Evolutionary conservation across 163 green algal species (phyloP).

Genomic region (Botryococcus braunii): DNA sequence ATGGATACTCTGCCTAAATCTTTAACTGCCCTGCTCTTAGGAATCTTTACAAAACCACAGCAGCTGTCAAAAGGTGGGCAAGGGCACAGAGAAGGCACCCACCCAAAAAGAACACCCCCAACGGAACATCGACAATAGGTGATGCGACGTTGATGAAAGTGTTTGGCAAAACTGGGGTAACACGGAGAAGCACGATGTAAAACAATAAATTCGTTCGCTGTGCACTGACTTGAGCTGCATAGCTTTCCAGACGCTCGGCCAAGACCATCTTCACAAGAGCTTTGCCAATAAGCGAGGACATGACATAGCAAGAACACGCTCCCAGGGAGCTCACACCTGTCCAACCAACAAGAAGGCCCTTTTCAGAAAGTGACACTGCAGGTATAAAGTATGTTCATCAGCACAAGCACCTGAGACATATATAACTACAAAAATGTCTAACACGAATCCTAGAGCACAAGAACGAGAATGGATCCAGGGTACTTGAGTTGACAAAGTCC

Average conservation of each 20-base stretch:
- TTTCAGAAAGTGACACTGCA: slow-evolving; percentile 4
- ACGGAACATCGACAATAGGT: slow-evolving; percentile 59
- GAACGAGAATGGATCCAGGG: background rate
- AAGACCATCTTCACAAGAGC: slow-evolving; percentile 31
- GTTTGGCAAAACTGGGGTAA: slow-evolving; percentile 66
- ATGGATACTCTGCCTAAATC: no score
- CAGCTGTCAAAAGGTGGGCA: no score
- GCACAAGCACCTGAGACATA: background rate
- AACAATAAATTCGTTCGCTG: slow-evolving; percentile 39
- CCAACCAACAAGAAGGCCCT: background rate
- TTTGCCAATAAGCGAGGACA: slow-evolving; percentile 31
- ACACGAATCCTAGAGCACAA: background rate
- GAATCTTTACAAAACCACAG: no score
- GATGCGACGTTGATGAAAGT: slow-evolving; percentile 70
- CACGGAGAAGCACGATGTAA: slow-evolving; percentile 70
- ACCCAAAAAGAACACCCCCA: slow-evolving; percentile 42
- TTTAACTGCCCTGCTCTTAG: no score
- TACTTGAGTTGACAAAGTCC: background rate
- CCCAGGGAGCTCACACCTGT: slow-evolving; percentile 39
- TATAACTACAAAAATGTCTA: background rate
- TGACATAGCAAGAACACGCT: slow-evolving; percentile 28
- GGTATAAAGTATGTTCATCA: background rate
- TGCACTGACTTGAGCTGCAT: slow-evolving; percentile 31
- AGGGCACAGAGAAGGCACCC: background rate
- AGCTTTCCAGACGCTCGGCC: slow-evolving; percentile 29